Evolutionary conservation across 2,329 filamentous ascomycete genomes (phyloP).

Genomic region (Xenoacremonium recifei): DNA sequence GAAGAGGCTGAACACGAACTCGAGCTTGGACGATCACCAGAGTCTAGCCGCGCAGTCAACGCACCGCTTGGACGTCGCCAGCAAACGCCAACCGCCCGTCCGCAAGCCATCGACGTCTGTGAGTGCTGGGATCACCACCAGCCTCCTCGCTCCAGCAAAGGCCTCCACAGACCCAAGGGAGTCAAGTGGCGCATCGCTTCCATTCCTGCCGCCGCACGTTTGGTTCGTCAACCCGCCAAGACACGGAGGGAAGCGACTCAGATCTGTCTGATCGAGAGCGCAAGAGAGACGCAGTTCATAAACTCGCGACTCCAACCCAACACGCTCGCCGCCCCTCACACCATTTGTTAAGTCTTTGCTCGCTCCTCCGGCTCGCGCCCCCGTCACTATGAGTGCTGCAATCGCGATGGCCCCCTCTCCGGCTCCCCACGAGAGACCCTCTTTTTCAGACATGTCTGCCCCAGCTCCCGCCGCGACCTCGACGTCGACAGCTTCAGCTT

Average conservation of each 20-base stretch:
- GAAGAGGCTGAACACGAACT: no score
- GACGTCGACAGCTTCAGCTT: constrained; percentile 19
- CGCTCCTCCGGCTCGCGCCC: constrained; percentile 6
- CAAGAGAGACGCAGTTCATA: constrained; percentile 22
- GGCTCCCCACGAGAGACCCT: constrained; percentile 62
- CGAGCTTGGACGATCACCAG: no score
- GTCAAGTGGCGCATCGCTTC: constrained; percentile 8
- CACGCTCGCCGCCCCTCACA: no score
- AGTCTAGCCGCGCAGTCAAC: no score
- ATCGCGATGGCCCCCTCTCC: constrained; percentile 68
- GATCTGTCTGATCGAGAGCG: constrained; percentile 10
- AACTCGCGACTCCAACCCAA: no score
- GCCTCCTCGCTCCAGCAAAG: not conserved
- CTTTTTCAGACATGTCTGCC: constrained; percentile 51
- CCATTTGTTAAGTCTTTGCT: not conserved
- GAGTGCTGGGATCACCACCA: no score
- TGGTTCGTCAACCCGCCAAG: constrained; percentile 19
- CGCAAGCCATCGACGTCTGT: no score
- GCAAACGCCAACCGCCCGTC: no score
- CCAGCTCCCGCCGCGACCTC: constrained; percentile 8
- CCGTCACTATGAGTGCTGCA: constrained; percentile 61
- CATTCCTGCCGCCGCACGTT: constrained; percentile 20
- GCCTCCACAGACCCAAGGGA: not conserved
- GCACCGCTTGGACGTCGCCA: no score
- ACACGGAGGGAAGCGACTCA: constrained; percentile 18